Conservation (phyloP, 148 eudicot species). For the Fallopia convolvulus region DNA sequence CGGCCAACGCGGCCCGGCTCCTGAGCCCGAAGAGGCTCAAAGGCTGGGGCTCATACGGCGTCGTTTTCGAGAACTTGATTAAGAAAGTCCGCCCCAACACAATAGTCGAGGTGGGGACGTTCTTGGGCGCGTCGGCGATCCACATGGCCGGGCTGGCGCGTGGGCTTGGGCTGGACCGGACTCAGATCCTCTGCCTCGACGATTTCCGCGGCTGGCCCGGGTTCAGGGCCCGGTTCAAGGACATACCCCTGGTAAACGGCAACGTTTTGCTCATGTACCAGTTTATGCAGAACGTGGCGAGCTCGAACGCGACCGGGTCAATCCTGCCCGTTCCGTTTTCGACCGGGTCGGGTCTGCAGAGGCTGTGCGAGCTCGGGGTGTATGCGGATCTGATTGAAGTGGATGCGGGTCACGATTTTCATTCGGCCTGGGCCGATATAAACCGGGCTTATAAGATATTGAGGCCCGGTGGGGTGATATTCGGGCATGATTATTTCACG, state of each 20-base stretch:
- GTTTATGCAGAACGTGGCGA: slow-evolving; percentile 59
- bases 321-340: slow-evolving; percentile 47
- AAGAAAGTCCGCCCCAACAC: slow-evolving; percentile 32
- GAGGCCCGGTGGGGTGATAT: slow-evolving; percentile 61
- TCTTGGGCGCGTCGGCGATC: slow-evolving; percentile 70
- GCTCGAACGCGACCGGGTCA: slow-evolving; percentile 24
- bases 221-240: slow-evolving; percentile 17
- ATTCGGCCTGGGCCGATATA: slow-evolving; percentile 71
- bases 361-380: slow-evolving; percentile 61
- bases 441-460: slow-evolving; percentile 55
- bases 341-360: slow-evolving; percentile 36
- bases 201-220: slow-evolving; percentile 85
- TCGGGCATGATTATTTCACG: slow-evolving; percentile 62
- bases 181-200: slow-evolving; percentile 66
- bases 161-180: slow-evolving; percentile 31
- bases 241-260: slow-evolving; percentile 41
- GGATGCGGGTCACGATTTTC: slow-evolving; percentile 72
- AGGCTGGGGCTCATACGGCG: slow-evolving; percentile 71
- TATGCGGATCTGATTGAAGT: slow-evolving; percentile 55
- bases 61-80: slow-evolving; percentile 56
- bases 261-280: slow-evolving; percentile 48
- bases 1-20: slow-evolving; percentile 28
- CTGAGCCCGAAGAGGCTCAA: slow-evolving; percentile 28
- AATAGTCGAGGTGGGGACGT: slow-evolving; percentile 65
- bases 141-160: slow-evolving; percentile 54